A percentile compares a stretch with the other conserved stretches of the same genome.
Conservation (phyloP, 371 early-diverging fungal species). For the Entomophthora muscae region DNA sequence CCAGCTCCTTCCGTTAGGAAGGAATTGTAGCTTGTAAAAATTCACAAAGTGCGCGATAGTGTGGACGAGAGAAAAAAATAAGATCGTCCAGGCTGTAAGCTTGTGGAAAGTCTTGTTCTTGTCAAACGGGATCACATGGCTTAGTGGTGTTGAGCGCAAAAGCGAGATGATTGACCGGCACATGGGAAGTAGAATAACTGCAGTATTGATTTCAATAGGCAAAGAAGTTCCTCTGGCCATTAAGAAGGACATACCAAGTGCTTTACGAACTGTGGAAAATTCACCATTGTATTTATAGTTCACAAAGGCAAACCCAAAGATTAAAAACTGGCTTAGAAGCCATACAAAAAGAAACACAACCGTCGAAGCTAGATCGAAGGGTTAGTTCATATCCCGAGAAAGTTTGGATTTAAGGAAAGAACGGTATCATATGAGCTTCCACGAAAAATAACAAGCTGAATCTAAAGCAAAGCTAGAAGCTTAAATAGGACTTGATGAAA, state of each 20-base stretch:
- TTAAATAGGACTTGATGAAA: no score
- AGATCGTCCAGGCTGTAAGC: conserved; percentile 51
- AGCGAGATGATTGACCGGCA: conserved; percentile 61
- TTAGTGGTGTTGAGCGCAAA: conserved; percentile 50
- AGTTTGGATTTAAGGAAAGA: no score
- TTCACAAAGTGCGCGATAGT: conserved; percentile 53
- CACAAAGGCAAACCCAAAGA: conserved; percentile 7
- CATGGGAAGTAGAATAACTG: conserved; percentile 54
- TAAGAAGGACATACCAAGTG: conserved; percentile 1
- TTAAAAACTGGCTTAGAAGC: conserved; percentile 4
- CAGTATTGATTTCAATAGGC: conserved; percentile 8
- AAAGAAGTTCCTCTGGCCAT: conserved; percentile 5
- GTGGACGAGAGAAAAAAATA: conserved; percentile 57
- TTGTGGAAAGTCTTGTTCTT: conserved; percentile 70
- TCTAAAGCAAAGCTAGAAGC: no score
- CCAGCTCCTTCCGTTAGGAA: conserved; percentile 15
- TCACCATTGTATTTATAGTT: conserved; percentile 7
- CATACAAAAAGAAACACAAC: conserved; percentile 5
- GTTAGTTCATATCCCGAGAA: no score
- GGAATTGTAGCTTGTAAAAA: conserved; percentile 25
- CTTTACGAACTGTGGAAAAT: not conserved
- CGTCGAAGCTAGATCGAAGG: conserved; percentile 7
- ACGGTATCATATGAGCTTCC: no score
- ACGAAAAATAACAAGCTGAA: no score
- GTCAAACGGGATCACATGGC: conserved; percentile 64